Base-by-base conservation (phyloP, 352 stramenopile species). In the Thraustochytrium sp. region DNA sequence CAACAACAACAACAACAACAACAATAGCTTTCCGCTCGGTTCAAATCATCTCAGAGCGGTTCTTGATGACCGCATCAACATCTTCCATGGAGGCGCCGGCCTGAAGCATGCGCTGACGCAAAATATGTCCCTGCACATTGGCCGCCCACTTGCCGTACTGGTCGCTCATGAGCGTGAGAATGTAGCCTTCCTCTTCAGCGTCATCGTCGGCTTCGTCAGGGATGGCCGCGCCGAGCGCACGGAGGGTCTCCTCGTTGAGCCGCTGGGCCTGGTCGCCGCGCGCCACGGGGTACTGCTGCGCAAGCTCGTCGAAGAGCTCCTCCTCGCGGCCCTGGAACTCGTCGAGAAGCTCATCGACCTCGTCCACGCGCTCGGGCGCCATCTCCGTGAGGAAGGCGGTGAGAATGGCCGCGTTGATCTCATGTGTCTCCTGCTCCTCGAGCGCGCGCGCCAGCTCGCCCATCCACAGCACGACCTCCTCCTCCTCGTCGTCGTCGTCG, bases 371-470 rank as follows among this genome's bases (percentile, higher is more conserved):
- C 23, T 61, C 68, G 29, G 68, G 68, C 31, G 68, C 68, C 21
- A 80, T 29, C 42, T 80, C 68, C 13, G 68, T 65, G 13, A 80
- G 31, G 31, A 80, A 80, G 23, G 65, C 68, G 23, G 44, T 80
- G n/a, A 80, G 44, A 63, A 80, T 80, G 18, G 68, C 68, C 5
- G 31, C 34, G 31, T 80, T 80, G 38, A 80, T 80, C 31, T 80
- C 44, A 26, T 80, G 21, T 3, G 68, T 38, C 36, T 61, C 68
- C 46, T 80, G 68, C 48, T 44, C 23, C 44, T 80, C 68, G 34
- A 80, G 68, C 26, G 68, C 68, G n/a, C 31, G 48, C 3, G 68
- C 68, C 23, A 80, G 68, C 48, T 61, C 68, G 2, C 44, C 46
- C 68, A 80, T 61, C 68, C 68, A 80, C 5, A 80, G 48, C 9